phyloP scores from a whole-genome alignment of 305 asterid genomes.

The Lippia alba region DNA sequence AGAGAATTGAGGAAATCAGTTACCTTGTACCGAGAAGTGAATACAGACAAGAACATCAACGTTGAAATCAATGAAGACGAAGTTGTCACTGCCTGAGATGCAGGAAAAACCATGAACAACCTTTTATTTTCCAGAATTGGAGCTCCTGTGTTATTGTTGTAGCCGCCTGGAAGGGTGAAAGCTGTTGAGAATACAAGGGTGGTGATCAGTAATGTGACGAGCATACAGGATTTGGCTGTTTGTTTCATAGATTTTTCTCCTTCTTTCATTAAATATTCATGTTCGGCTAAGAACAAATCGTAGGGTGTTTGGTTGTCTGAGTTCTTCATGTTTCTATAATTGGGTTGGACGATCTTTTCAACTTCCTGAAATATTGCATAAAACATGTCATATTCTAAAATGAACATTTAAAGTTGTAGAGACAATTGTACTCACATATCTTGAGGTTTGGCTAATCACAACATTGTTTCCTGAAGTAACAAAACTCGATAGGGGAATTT shows the following conservation, averaged over 20 bases:
- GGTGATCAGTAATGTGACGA: conserved; percentile 41
- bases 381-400: not conserved
- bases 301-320: conserved; percentile 15
- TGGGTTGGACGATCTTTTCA: conserved; percentile 40
- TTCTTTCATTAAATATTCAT: conserved; percentile 27
- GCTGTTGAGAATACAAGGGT: conserved; percentile 43
- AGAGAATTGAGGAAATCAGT: conserved; percentile 32
- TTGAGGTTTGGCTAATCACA: no score
- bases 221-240: conserved; percentile 44
- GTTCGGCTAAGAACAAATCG: conserved; percentile 28
- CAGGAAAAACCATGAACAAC: conserved; percentile 33
- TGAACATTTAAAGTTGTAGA: no score
- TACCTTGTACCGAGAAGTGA: conserved; percentile 40
- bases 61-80: conserved; percentile 40
- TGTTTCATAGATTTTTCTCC: conserved; percentile 45
- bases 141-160: conserved; percentile 26
- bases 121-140: conserved; percentile 22
- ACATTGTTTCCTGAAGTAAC: no score
- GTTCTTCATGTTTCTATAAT: conserved; percentile 33
- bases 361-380: conserved; percentile 32
- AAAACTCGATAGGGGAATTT: no score
- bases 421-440: no score
- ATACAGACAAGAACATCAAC: conserved; percentile 42
- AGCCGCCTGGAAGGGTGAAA: conserved; percentile 44
- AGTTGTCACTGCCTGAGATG: conserved; percentile 35